Conservation (phyloP, 2,329 filamentous ascomycete species). For the Fusarium graminum region DNA sequence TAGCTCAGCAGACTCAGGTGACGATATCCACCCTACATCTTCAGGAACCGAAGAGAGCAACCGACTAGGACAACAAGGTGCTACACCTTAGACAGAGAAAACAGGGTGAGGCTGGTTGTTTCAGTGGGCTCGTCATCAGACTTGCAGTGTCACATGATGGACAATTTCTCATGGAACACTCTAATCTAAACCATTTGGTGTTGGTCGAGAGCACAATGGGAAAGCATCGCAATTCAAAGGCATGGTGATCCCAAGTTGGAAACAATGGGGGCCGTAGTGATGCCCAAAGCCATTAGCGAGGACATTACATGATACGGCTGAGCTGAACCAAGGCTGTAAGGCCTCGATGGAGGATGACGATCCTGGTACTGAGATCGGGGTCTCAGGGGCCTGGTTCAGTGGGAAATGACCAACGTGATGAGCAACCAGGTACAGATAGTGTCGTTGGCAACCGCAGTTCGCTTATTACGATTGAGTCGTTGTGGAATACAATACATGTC, state of each 20-base stretch:
- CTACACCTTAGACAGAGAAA: conserved; percentile 6
- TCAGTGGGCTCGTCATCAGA: conserved; percentile 23
- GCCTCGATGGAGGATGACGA: conserved; percentile 28
- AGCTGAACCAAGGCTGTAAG: conserved; percentile 22
- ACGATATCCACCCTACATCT: neutral
- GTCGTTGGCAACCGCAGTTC: neutral
- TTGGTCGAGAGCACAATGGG: conserved; percentile 2
- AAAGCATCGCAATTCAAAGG: conserved; percentile 1
- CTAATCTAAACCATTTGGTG: conserved; percentile 4
- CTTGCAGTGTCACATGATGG: conserved; percentile 32
- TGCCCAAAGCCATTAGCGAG: conserved; percentile 23
- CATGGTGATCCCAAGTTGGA: neutral
- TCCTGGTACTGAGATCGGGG: conserved; percentile 18
- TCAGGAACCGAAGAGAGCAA: conserved; percentile 6
- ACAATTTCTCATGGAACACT: conserved; percentile 13
- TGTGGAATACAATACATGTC: neutral
- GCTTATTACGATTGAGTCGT: conserved; percentile 6
- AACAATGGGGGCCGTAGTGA: conserved; percentile 18
- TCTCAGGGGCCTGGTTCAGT: conserved; percentile 2
- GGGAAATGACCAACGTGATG: conserved; percentile 5
- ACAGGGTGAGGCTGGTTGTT: conserved; percentile 9
- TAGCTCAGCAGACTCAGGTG: neutral
- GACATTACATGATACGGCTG: neutral
- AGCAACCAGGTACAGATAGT: neutral
- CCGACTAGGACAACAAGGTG: conserved; percentile 1